These are phyloP conservation scores for Vaccinium macrocarpon DNA, from an alignment of 148 eudicot genomes.

Conservation along the genomic window DNA sequence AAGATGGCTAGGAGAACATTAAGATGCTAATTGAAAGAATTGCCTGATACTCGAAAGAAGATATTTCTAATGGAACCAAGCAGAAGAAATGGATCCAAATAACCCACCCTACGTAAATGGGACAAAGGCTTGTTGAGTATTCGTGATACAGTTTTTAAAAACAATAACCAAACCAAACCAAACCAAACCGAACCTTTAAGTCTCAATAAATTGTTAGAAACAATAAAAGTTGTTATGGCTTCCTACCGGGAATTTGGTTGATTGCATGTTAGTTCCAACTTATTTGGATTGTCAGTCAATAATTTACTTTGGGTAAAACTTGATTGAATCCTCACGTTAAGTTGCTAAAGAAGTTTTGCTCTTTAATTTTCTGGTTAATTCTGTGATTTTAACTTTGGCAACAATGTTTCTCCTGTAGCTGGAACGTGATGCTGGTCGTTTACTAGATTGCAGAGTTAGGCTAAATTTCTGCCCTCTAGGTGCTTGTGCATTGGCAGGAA, in stretches of 20 bases:
- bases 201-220: not conserved
- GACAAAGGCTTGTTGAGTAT: not conserved
- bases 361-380: not conserved
- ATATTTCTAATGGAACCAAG: not conserved
- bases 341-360: not conserved
- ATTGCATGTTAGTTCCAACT: conserved; percentile 3
- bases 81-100: not conserved
- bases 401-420: conserved; percentile 46
- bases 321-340: not conserved
- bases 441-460: conserved; percentile 77
- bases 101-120: not conserved
- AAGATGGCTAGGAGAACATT: not conserved
- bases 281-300: not conserved
- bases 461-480: conserved; percentile 92
- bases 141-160: not conserved
- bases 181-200: not conserved
- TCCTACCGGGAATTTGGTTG: not conserved
- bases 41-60: not conserved
- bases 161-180: not conserved
- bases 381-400: not conserved
- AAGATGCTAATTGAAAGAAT: not conserved
- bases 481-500: conserved; percentile 99
- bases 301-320: not conserved
- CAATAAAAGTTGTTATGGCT: not conserved
- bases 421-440: conserved; percentile 95